These are phyloP conservation scores for Tylopilus rubrobrunneus DNA, from an alignment of 768 basidiomycete species.

Conservation along the genomic window DNA sequence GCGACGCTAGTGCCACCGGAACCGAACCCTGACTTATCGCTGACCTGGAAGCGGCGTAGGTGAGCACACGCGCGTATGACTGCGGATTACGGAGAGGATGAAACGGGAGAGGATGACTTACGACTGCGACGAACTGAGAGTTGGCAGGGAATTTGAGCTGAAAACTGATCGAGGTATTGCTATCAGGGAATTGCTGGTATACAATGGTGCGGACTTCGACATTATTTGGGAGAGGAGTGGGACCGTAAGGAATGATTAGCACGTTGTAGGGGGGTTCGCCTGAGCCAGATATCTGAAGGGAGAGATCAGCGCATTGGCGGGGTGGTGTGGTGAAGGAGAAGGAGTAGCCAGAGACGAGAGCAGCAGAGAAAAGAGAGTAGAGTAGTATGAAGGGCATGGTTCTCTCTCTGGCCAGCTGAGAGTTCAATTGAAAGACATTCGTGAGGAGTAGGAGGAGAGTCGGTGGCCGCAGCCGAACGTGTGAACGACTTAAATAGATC, in stretches of 20 bases:
- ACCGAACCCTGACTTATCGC: slow-evolving; percentile 59
- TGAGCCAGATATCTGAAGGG: slow-evolving; percentile 54
- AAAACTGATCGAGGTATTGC: slow-evolving; percentile 42
- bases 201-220: slow-evolving; percentile 62
- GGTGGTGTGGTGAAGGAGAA: slow-evolving; percentile 46
- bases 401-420: slow-evolving; percentile 1
- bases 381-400: slow-evolving; percentile 15
- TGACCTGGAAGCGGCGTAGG: slow-evolving; percentile 39
- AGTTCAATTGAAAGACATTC: slow-evolving; percentile 6
- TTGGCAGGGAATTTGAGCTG: slow-evolving; percentile 59
- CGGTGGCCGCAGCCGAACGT: background rate
- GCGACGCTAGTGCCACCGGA: slow-evolving; percentile 72
- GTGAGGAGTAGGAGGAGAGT: background rate
- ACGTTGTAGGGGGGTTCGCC: slow-evolving; percentile 66
- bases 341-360: slow-evolving; percentile 37
- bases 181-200: slow-evolving; percentile 49
- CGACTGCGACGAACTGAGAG: slow-evolving; percentile 75
- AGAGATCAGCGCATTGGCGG: slow-evolving; percentile 63
- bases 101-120: slow-evolving; percentile 36
- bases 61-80: background rate
- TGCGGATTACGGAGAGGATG: background rate
- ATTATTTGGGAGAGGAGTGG: slow-evolving; percentile 55
- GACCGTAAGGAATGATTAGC: slow-evolving; percentile 64
- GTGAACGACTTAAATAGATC: slow-evolving; percentile 5
- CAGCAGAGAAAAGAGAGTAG: slow-evolving; percentile 20